Evolutionary conservation across 2,329 filamentous ascomycete species (phyloP).

Genomic region (Fusarium irregulare): DNA sequence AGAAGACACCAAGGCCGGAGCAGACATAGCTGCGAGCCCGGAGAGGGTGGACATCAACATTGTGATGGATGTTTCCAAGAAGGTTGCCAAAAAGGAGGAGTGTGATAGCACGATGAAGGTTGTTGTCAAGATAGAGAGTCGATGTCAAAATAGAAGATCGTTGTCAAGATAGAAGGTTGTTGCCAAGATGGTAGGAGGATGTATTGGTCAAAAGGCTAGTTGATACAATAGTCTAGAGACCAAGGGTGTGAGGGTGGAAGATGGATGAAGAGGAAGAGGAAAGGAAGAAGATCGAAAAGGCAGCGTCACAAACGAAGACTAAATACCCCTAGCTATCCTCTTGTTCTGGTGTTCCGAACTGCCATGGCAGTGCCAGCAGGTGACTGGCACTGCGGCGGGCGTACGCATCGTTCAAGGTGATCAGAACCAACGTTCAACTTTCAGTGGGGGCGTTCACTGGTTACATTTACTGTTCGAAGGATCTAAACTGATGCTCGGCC

Average conservation of each 20-base stretch:
- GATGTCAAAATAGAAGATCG: background rate
- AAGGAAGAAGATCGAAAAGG: background rate
- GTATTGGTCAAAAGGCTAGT: background rate
- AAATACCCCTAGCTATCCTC: background rate
- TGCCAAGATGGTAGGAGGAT: background rate
- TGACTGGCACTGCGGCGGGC: constrained; percentile 25
- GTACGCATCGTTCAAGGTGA: constrained; percentile 12
- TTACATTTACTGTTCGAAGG: background rate
- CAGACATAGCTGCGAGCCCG: background rate
- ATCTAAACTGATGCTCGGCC: background rate
- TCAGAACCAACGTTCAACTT: background rate
- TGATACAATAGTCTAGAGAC: background rate
- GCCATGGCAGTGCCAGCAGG: constrained; percentile 15
- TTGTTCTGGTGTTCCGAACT: background rate
- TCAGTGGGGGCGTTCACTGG: constrained; percentile 1
- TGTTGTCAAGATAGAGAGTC: background rate
- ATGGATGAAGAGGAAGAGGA: background rate
- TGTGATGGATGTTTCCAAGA: background rate
- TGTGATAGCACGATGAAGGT: background rate
- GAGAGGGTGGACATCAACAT: background rate
- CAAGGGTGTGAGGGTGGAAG: background rate
- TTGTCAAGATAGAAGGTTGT: background rate
- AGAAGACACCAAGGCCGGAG: background rate
- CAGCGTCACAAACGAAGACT: background rate
- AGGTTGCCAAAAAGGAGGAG: background rate